Conservation (phyloP, 129 eudicot genomes). For the Pittosporum tobira region DNA sequence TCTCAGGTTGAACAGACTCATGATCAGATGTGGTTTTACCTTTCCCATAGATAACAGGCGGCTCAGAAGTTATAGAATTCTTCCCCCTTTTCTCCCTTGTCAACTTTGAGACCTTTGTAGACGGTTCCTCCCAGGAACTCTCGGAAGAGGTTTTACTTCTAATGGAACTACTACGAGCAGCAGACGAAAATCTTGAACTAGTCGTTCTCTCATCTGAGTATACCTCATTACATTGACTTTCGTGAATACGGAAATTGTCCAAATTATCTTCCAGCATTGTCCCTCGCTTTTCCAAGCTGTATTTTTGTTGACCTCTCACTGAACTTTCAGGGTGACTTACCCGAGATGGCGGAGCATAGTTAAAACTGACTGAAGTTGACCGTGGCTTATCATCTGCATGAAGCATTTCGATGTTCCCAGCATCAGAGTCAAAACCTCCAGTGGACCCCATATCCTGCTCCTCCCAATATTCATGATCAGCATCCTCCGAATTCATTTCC, state of each 20-base stretch:
- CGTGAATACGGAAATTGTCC: slow-evolving; percentile 34
- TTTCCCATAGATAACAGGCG: slow-evolving; percentile 39
- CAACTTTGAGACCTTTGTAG: slow-evolving; percentile 39
- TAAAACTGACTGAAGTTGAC: slow-evolving; percentile 26
- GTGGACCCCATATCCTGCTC: slow-evolving; percentile 43
- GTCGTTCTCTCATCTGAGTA: slow-evolving; percentile 48
- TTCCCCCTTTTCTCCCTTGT: slow-evolving; percentile 64
- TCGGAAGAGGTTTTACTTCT: slow-evolving; percentile 87
- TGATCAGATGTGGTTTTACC: slow-evolving; percentile 44
- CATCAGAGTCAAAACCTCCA: slow-evolving; percentile 36
- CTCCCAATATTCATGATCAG: slow-evolving; percentile 44
- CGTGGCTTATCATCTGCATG: slow-evolving; percentile 44
- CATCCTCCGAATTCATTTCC: slow-evolving; percentile 36
- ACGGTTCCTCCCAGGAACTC: slow-evolving; percentile 82
- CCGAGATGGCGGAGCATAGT: slow-evolving; percentile 48
- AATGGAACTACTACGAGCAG: slow-evolving; percentile 56
- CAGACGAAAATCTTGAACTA: slow-evolving; percentile 60
- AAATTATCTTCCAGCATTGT: slow-evolving; percentile 27
- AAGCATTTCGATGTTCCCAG: slow-evolving; percentile 28
- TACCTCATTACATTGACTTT: slow-evolving; percentile 29
- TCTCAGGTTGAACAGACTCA: slow-evolving; percentile 30
- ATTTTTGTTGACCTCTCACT: slow-evolving; percentile 44
- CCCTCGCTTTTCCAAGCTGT: slow-evolving; percentile 40
- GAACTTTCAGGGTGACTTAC: slow-evolving; percentile 40
- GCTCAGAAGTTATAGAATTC: slow-evolving; percentile 29